A percentile compares a stretch with the other conserved stretches of the same genome.
Conservation (phyloP, 2,329 filamentous ascomycete species). For the Sphaerulina musiva region DNA sequence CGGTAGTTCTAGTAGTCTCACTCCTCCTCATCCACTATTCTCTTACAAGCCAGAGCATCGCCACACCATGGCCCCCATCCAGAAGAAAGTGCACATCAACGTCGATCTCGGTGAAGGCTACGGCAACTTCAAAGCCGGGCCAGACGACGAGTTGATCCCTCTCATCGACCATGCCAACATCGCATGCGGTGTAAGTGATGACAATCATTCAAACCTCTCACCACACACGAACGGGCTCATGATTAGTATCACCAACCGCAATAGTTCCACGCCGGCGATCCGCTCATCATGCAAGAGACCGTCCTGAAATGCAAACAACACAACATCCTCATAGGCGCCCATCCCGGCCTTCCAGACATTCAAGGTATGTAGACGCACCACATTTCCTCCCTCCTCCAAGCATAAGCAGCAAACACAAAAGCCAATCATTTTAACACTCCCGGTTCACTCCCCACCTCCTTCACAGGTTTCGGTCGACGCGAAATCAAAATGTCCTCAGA, state of each 20-base stretch:
- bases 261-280: conserved; percentile 46
- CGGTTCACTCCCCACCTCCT: no score
- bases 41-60: not conserved
- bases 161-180: conserved; percentile 58
- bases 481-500: conserved; percentile 50
- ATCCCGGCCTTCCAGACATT: conserved; percentile 59
- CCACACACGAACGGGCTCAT: no score
- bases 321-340: conserved; percentile 53
- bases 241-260: no score
- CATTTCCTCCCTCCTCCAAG: no score
- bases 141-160: conserved; percentile 55
- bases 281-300: conserved; percentile 58
- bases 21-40: no score
- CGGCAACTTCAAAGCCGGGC: conserved; percentile 48
- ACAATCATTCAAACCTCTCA: not conserved
- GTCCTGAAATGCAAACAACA: conserved; percentile 53
- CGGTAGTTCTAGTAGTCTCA: conserved; percentile 1
- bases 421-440: no score
- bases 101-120: conserved; percentile 50
- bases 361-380: conserved; percentile 38
- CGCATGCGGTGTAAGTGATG: conserved; percentile 38
- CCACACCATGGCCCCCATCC: conserved; percentile 42
- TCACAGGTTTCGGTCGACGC: conserved; percentile 49
- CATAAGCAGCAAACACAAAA: no score
- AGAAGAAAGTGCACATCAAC: conserved; percentile 49